Evolutionary conservation across 2,329 filamentous ascomycete species (phyloP), one percentile per base, ranked within the genome.

Genomic region (Coniochaeta prunicola): DNA sequence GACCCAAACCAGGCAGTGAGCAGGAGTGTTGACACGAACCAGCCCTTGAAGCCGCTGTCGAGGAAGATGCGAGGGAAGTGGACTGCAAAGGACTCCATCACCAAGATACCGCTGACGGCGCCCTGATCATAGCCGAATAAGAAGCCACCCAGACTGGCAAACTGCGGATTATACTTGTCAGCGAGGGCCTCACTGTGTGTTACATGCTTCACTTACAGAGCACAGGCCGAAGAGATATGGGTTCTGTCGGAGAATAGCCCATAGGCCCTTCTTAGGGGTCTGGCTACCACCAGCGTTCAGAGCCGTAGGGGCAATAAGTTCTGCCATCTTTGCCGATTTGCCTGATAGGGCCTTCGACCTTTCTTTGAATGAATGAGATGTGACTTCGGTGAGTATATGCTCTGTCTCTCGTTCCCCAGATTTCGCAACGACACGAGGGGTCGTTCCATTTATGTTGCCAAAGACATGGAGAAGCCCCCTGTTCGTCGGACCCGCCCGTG

Each of bases 121-220:
- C 77, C 78, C 56, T 80, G 78, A 58, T 80, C 77, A 64, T 80
- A 80, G 1, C 78, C 78, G 40, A 77, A 80, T 1, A 79, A 69
- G 21, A 80, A 80, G 59, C 68, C 73, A 1, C 71, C 71, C 3
- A 77, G 71, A n/a, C 70, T 67, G 4, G 69, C 67, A 53, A 72
- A 70, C 65, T 70, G 36, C 3, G 33, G 17, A 33, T 21, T 9
- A 17, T 48, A 1, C 8, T 19, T 15, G 38, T 58, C n/a, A 57
- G 53, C 40, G 28, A 56, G 53, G 9, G 45, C 42, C 38, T 7
- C 38, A 1, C 62, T 70, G 59, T 64, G 10, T 15, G 19, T 3
- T 38, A 15, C 17, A 15, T n/a, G 3, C 36, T 38, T 9, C 36
- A 50, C 45, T 50, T 50, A 77, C 76, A 54, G 72, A 69, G 12